Base-by-base conservation (phyloP, 257 asterid genomes). In the Orobanche coerulescens region DNA sequence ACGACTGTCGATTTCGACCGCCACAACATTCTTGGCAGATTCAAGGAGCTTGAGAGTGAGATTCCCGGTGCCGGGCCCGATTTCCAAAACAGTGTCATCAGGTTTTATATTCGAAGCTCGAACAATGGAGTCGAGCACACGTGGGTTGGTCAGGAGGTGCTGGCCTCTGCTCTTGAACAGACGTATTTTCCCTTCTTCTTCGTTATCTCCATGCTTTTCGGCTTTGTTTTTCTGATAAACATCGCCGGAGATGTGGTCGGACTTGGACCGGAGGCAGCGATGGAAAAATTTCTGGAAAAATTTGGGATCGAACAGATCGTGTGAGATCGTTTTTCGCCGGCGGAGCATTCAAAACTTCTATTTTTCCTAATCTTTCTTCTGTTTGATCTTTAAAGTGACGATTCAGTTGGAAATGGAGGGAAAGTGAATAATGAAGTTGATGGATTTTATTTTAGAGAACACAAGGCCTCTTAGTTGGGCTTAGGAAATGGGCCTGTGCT, bases 61-160 rank as follows among this genome's bases (percentile, higher is more conserved):
- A 66, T 93, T 86, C 28, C 98, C 97, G 0, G 98, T 93, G 24
- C 98, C 98, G 12, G 98, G 95, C 14, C 98, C 98, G 65, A 93
- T 86, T 67, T 93, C 98, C 55, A 93, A 62, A 54, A 93, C 95
- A 3, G 95, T 89, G 23, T 93, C 98, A 39, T 79, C 80, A 7
- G 89, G 70, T 19, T 68, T 78, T 53, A 93, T 72, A 42, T 73
- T 68, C n/a, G 98, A 84, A 63, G 69, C 75, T 26, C 76, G 73
- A 15, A 93, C 83, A 33, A 93, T 88, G 33, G 91, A 51, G 25
- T 86, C 93, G 9, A 88, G 82, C 12, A 92, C 74, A 42, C 95
- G 76, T 1, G 80, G 73, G 71, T 84, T 88, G 44, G 86, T 93
- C 10, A 93, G 90, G 25, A 92, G 93, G 67, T 92, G 95, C 69